Conservation (phyloP, 2,329 filamentous ascomycete genomes). For the Lomentospora prolificans region DNA sequence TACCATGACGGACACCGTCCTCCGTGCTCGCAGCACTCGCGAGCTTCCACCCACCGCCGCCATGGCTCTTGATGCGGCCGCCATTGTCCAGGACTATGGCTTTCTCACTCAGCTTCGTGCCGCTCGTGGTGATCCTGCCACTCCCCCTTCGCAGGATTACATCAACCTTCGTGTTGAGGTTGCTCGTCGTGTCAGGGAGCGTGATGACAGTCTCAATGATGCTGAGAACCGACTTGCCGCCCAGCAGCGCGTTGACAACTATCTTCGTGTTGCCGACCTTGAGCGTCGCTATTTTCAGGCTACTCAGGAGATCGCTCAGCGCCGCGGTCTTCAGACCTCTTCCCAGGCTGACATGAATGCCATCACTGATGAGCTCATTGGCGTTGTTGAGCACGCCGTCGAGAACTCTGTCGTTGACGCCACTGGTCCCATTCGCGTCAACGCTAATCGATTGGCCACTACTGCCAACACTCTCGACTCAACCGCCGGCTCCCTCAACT, state of each 20-base stretch:
- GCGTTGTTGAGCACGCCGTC: not conserved
- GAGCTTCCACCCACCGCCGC: conserved; percentile 23
- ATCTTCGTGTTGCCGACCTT: not conserved
- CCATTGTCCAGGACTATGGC: conserved; percentile 22
- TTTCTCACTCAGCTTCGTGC: conserved; percentile 20
- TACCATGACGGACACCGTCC: conserved; percentile 21
- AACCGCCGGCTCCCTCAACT: not conserved
- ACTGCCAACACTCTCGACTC: not conserved
- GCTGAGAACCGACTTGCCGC: not conserved
- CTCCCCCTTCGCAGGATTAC: conserved; percentile 15
- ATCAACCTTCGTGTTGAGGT: conserved; percentile 21
- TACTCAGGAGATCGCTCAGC: not conserved
- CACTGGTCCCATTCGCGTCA: not conserved
- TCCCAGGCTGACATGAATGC: not conserved
- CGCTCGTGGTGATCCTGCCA: conserved; percentile 13
- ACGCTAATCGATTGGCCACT: not conserved
- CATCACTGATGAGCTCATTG: conserved; percentile 2
- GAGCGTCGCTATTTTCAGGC: not conserved
- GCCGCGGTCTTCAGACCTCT: not conserved
- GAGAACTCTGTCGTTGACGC: not conserved
- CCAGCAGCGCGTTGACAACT: not conserved
- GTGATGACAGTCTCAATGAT: conserved; percentile 16
- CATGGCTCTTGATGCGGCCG: conserved; percentile 16
- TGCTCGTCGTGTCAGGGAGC: conserved; percentile 23
- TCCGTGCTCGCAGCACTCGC: conserved; percentile 20